phyloP scores from a whole-genome alignment of 352 stramenopile genomes.

The Thraustochytrium striatum region DNA sequence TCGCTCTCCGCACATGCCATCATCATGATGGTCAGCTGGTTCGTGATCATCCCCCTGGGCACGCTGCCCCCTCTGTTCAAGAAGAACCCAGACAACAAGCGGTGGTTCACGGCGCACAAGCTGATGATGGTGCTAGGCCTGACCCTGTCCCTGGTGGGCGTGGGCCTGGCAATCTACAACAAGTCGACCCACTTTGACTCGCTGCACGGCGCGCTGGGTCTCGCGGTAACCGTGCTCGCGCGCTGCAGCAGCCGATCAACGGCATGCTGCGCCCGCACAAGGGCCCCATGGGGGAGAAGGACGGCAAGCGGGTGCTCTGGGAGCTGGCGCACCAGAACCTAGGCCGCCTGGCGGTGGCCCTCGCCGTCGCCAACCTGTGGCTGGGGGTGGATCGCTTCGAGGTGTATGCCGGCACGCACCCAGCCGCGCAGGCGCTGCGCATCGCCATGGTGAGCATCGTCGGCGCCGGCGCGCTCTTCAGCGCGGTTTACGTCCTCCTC shows the following conservation, averaged over 20 bases:
- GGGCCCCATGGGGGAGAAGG: background rate
- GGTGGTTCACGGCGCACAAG: conserved; percentile 5
- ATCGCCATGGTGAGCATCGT: too few species aligned
- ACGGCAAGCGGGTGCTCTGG: background rate
- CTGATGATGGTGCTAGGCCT: conserved; percentile 5
- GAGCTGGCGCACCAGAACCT: conserved; percentile 13
- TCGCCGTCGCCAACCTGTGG: background rate
- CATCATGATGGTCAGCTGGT: conserved; percentile 38
- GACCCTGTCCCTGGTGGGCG: background rate
- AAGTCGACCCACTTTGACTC: background rate
- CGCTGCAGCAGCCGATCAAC: background rate
- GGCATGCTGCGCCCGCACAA: conserved; percentile 8
- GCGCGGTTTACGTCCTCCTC: too few species aligned
- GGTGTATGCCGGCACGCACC: too few species aligned
- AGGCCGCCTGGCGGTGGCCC: background rate
- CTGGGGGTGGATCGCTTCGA: background rate
- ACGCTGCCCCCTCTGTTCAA: background rate
- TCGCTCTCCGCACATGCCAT: conserved; percentile 6
- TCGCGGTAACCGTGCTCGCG: background rate
- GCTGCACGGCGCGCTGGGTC: background rate
- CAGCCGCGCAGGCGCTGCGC: too few species aligned
- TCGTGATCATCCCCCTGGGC: conserved; percentile 11
- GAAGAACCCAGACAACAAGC: background rate
- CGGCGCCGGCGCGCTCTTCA: too few species aligned
- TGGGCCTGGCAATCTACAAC: background rate